Evolutionary conservation across 768 basidiomycete species (phyloP), one percentile per base, ranked within the genome.

Genomic region (Strobilomyces echinocephalus): DNA sequence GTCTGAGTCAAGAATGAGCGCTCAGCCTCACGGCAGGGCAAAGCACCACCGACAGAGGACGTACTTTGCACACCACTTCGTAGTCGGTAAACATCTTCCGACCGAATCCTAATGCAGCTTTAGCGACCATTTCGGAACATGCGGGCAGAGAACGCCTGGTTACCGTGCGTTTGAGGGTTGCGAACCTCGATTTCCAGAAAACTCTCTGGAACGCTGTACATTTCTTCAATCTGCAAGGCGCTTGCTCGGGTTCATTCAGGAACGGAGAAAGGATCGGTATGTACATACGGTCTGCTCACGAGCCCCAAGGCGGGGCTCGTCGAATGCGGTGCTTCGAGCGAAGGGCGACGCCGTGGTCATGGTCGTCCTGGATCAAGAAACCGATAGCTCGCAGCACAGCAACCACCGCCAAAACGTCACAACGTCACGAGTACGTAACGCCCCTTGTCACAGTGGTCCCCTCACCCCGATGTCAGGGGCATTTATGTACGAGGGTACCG

Each of bases 1-100:
- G 97, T 98, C 94, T 97, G 59, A 11, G 46, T 49, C 10, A 14
- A 28, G 21, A 12, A 36, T 35, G 15, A 21, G 26, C 18, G 30
- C 14, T 60, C 41, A 59, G 50, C 34, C 43, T 24, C 49, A 31
- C 44, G 33, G 34, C 46, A 26, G 34, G 46, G 50, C 33, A 50
- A 47, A 51, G 42, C 14, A 35, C 8, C 2, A 34, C 40, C 41
- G 39, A 38, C 11, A 7, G 47, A 42, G 21, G 9, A 33, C 57
- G 64, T 53, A 90, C 95, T 83, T 94, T 94, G 80, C 93, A 97
- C 42, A 97, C 87, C 53, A 99, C 87, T 74, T 99, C 97, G 66
- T 98, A 98, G 77, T 98, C 95, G 39, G 97, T 99, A 73, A 91
- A 99, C 95, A 95, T 95, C 80, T 97, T 97, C 63, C 97, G 79